phyloP scores from a whole-genome alignment of 2,329 filamentous ascomycete genomes.

The Zopfia rhizophila region DNA sequence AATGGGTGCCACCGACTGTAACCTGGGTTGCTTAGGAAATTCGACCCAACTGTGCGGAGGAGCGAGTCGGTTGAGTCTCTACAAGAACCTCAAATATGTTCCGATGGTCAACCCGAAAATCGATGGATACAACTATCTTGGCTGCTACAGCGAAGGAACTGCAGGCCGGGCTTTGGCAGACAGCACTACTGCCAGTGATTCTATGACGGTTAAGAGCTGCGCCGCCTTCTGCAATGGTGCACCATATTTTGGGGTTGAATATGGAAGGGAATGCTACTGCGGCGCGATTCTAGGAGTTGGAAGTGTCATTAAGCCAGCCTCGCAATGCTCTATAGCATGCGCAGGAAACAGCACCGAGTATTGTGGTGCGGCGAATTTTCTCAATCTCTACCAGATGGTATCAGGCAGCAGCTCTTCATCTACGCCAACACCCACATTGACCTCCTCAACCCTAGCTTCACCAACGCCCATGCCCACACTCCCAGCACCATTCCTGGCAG shows the following conservation, averaged over 20 bases:
- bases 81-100: slow-evolving; percentile 49
- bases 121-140: slow-evolving; percentile 40
- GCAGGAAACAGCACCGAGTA: slow-evolving; percentile 28
- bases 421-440: slow-evolving; percentile 4
- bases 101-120: slow-evolving; percentile 30
- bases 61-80: slow-evolving; percentile 40
- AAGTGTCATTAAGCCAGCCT: slow-evolving; percentile 18
- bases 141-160: slow-evolving; percentile 54
- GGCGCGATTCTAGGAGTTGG: slow-evolving; percentile 27
- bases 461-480: slow-evolving; percentile 8
- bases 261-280: slow-evolving; percentile 35
- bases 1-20: slow-evolving; percentile 30
- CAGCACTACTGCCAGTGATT: slow-evolving; percentile 40
- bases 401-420: slow-evolving; percentile 1
- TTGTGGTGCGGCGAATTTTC: slow-evolving; percentile 32
- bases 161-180: slow-evolving; percentile 41
- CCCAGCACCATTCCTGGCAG: slow-evolving; percentile 22
- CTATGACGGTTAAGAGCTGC: slow-evolving; percentile 49
- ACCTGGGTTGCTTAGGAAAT: slow-evolving; percentile 33
- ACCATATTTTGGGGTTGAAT: slow-evolving; percentile 52
- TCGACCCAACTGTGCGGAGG: slow-evolving; percentile 29
- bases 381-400: slow-evolving; percentile 34
- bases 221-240: slow-evolving; percentile 40
- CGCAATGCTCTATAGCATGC: slow-evolving; percentile 31
- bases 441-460: slow-evolving; percentile 3